phyloP scores from a whole-genome alignment of 352 stramenopile genomes.

The Globisporangium orthogonon region DNA sequence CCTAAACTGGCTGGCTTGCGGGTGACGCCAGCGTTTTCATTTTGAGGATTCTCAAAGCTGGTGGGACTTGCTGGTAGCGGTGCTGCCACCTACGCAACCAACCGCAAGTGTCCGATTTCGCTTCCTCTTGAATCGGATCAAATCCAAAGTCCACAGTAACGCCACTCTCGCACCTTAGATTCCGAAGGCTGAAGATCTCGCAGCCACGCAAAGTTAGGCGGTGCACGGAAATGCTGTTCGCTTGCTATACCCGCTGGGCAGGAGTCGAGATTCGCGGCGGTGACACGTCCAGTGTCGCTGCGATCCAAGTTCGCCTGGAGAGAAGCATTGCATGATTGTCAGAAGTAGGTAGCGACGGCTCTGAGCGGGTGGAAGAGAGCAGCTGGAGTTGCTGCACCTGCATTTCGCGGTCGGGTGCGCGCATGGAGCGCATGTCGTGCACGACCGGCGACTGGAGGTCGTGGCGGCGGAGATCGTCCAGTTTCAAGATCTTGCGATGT shows the following conservation, averaged over 20 bases:
- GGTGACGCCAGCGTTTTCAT: not conserved
- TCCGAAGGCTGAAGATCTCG: not conserved
- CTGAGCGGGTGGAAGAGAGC: not conserved
- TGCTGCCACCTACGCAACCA: not conserved
- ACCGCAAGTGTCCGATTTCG: too few relatives aligned
- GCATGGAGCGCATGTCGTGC: too few relatives aligned
- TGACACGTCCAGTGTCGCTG: not conserved
- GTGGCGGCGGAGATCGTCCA: too few relatives aligned
- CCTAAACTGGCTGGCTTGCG: not conserved
- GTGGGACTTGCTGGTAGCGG: not conserved
- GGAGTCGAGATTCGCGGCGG: not conserved
- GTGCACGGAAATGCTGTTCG: conserved; percentile 11
- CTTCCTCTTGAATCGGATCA: too few relatives aligned
- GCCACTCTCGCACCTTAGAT: not conserved
- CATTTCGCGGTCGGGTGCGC: not conserved
- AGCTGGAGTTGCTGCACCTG: not conserved
- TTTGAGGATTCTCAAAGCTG: too few relatives aligned
- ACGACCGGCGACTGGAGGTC: too few relatives aligned
- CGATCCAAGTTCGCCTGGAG: not conserved
- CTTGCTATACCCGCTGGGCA: conserved; percentile 33
- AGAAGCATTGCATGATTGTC: not conserved
- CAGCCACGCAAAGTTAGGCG: conserved; percentile 49
- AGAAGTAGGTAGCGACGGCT: not conserved
- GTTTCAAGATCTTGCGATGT: too few relatives aligned
- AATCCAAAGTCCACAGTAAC: too few relatives aligned